Evolutionary conservation across 2,329 filamentous ascomycete species (phyloP).

Genomic region (Aspergillus hortae): DNA sequence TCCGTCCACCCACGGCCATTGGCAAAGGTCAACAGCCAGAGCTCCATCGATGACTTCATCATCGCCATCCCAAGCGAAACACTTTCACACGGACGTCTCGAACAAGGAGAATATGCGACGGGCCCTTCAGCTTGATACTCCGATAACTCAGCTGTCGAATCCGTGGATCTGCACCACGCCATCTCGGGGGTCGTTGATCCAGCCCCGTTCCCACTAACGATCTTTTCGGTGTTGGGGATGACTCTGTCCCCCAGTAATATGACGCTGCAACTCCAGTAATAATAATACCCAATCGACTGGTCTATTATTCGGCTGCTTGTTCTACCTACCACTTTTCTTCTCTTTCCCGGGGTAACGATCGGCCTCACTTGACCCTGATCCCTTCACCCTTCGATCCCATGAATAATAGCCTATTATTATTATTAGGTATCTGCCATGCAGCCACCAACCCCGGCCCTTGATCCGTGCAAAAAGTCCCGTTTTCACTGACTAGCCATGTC

Average conservation of each 20-base stretch:
- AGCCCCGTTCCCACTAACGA: slow-evolving; percentile 1
- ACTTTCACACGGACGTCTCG: background rate
- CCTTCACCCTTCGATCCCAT: background rate
- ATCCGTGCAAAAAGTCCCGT: background rate
- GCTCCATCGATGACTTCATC: background rate
- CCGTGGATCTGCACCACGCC: slow-evolving; percentile 7
- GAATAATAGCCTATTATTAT: background rate
- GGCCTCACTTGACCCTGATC: background rate
- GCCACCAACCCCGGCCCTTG: background rate
- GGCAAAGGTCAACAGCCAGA: background rate
- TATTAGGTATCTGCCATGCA: background rate
- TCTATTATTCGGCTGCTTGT: background rate
- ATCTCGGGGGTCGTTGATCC: slow-evolving; percentile 7
- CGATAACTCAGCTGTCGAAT: background rate
- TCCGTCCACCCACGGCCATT: background rate
- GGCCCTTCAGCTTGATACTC: background rate
- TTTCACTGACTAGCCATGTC: background rate
- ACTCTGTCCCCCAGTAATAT: background rate
- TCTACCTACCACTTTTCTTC: background rate
- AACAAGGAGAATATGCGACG: background rate
- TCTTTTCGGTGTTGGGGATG: background rate
- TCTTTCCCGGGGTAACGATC: background rate
- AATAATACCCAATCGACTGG: background rate
- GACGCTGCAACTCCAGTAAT: background rate
- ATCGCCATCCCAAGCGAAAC: background rate